Evolutionary conservation across 192 early-diverging fungal genomes (phyloP).

Genomic region (Neocallimastix lanati): DNA sequence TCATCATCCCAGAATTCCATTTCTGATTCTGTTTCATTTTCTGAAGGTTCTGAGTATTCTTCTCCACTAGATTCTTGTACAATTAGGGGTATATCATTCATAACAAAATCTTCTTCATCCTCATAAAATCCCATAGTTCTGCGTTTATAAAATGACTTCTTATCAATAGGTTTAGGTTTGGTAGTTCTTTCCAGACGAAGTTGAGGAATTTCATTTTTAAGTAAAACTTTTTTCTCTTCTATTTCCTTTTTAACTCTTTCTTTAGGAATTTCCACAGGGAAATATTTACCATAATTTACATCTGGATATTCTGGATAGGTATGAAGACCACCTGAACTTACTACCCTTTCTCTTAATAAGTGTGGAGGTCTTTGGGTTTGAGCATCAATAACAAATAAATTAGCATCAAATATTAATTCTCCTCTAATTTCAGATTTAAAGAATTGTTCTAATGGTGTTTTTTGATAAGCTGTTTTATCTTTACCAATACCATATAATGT

Average conservation of each 20-base stretch:
- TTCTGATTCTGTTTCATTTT: not conserved
- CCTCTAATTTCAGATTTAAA: conserved; percentile 56
- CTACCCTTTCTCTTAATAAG: conserved; percentile 17
- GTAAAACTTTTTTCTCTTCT: conserved; percentile 13
- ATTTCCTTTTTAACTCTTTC: conserved; percentile 30
- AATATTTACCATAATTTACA: conserved; percentile 26
- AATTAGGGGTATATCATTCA: not conserved
- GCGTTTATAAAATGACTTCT: not conserved
- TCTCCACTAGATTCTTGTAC: not conserved
- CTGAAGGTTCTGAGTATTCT: not conserved
- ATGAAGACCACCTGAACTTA: conserved; percentile 39
- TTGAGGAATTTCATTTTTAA: conserved; percentile 23
- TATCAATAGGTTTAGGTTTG: not conserved
- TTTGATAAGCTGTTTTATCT: conserved; percentile 18
- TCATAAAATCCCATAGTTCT: not conserved
- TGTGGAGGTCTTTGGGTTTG: conserved; percentile 52
- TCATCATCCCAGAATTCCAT: not conserved
- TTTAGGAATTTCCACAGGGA: conserved; percentile 21
- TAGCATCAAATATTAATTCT: conserved; percentile 35
- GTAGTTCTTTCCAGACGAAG: conserved; percentile 12
- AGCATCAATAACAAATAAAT: conserved; percentile 51
- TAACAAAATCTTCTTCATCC: not conserved
- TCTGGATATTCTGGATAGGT: conserved; percentile 38
- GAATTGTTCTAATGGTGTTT: conserved; percentile 43
- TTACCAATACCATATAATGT: conserved; percentile 49